Evolutionary conservation across 768 basidiomycete species (phyloP).

Genomic region (Agaricus subrufescens): DNA sequence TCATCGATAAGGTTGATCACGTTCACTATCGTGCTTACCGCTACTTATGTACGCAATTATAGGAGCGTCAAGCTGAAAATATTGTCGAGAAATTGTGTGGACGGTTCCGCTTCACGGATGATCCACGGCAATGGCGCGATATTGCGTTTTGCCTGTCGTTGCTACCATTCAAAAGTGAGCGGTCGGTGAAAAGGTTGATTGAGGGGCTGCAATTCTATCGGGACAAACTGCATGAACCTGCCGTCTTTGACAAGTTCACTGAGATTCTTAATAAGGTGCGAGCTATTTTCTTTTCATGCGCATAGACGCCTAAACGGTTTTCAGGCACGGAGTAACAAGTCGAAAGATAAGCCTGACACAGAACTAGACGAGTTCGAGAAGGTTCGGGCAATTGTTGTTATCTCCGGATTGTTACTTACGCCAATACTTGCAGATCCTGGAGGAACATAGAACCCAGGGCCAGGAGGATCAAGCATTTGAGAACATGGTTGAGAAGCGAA

Average conservation of each 20-base stretch:
- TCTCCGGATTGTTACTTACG: not conserved
- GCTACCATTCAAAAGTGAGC: conserved; percentile 94
- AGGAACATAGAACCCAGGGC: conserved; percentile 79
- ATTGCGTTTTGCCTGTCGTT: conserved; percentile 94
- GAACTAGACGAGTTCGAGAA: conserved; percentile 94
- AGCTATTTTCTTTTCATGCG: not conserved
- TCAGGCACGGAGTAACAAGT: conserved; percentile 86
- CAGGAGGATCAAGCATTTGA: conserved; percentile 90
- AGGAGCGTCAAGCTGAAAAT: conserved; percentile 98
- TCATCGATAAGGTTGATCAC: conserved; percentile 84
- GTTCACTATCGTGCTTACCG: not conserved
- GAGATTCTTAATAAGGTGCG: conserved; percentile 89
- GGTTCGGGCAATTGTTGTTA: conserved; percentile 31
- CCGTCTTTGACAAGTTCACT: conserved; percentile 74
- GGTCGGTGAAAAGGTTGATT: conserved; percentile 93
- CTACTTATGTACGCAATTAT: not conserved
- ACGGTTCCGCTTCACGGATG: conserved; percentile 83
- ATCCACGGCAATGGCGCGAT: conserved; percentile 94
- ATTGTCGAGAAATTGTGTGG: conserved; percentile 98
- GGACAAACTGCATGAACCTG: conserved; percentile 90
- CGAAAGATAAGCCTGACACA: conserved; percentile 85
- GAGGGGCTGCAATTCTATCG: conserved; percentile 91
- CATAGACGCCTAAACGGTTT: not conserved
- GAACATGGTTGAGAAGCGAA: conserved; percentile 80
- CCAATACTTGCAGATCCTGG: conserved; percentile 57